These are phyloP conservation scores for Aspergillus niger DNA, from an alignment of 2,329 filamentous ascomycete genomes.

Conservation along the genomic window DNA sequence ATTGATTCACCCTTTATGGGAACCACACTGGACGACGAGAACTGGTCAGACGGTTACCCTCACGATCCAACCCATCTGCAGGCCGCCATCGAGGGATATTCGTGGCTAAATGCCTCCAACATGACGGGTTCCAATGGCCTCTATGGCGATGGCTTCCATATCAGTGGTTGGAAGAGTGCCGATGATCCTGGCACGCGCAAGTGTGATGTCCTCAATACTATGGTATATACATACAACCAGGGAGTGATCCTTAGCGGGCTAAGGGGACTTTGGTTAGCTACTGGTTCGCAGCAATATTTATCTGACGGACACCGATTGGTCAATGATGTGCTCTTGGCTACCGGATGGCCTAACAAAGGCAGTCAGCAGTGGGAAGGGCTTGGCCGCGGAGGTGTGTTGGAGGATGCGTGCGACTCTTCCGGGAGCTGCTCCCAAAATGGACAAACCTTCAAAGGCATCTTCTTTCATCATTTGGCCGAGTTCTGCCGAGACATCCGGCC, in stretches of 20 bases:
- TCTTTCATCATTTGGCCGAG: constrained; percentile 80
- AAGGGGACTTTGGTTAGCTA: constrained; percentile 76
- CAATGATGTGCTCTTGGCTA: constrained; percentile 71
- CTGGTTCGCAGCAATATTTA: constrained; percentile 70
- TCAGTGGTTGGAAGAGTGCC: constrained; percentile 63
- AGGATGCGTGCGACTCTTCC: constrained; percentile 77
- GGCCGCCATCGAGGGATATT: constrained; percentile 75
- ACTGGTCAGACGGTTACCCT: constrained; percentile 35
- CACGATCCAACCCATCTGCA: constrained; percentile 67
- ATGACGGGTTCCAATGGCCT: constrained; percentile 78
- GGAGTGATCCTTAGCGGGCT: constrained; percentile 83
- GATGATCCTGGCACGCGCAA: constrained; percentile 64
- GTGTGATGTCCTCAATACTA: constrained; percentile 80
- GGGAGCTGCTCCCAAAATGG: constrained; percentile 77
- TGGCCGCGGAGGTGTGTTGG: constrained; percentile 76
- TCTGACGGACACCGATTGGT: constrained; percentile 79
- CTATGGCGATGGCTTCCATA: constrained; percentile 87
- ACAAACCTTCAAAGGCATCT: constrained; percentile 93
- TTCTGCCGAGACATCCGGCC: constrained; percentile 72
- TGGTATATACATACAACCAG: constrained; percentile 96
- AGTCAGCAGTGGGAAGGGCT: constrained; percentile 68
- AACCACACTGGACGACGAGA: constrained; percentile 22
- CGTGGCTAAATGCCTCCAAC: constrained; percentile 75
- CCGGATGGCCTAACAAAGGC: constrained; percentile 64
- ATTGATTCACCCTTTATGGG: constrained; percentile 68